Evolutionary conservation across 345 rosid genomes (phyloP).

Genomic region (Toxicodendron radicans): DNA sequence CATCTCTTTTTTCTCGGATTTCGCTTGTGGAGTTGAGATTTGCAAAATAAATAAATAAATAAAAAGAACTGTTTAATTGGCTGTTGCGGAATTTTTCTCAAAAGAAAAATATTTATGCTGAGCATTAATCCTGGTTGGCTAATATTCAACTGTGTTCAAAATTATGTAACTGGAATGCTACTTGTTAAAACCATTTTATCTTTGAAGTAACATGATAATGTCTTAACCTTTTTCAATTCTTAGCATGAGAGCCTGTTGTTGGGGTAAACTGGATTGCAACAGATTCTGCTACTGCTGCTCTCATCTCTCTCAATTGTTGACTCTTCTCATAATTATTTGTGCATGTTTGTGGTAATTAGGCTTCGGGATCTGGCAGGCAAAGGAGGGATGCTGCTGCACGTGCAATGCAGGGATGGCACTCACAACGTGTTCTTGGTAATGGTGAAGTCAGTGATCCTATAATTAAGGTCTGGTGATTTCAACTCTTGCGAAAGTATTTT

Average conservation of each 20-base stretch:
- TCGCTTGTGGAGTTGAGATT: no score
- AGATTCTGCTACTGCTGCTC: background rate
- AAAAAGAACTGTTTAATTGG: no score
- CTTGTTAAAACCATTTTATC: background rate
- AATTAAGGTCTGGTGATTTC: constrained; percentile 44
- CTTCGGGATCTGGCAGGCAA: constrained; percentile 56
- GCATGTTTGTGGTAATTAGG: constrained; percentile 34
- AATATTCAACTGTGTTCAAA: background rate
- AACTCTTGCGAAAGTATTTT: background rate
- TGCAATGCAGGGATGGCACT: constrained; percentile 85
- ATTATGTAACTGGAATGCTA: background rate
- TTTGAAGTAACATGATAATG: background rate
- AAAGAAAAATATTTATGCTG: background rate
- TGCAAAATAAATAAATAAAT: no score
- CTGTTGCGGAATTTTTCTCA: no score
- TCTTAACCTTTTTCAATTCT: background rate
- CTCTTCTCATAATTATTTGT: constrained; percentile 10
- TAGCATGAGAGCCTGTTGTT: background rate
- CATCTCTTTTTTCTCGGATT: no score
- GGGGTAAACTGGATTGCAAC: background rate
- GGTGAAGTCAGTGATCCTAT: constrained; percentile 61
- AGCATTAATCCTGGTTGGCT: background rate
- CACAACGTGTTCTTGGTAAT: constrained; percentile 54
- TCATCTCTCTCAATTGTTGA: constrained; percentile 2
- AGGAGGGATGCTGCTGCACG: constrained; percentile 76